Evolutionary conservation across 805 yeast species (phyloP), one percentile per base, ranked within the genome.

Genomic region (Yarrowia sp.): DNA sequence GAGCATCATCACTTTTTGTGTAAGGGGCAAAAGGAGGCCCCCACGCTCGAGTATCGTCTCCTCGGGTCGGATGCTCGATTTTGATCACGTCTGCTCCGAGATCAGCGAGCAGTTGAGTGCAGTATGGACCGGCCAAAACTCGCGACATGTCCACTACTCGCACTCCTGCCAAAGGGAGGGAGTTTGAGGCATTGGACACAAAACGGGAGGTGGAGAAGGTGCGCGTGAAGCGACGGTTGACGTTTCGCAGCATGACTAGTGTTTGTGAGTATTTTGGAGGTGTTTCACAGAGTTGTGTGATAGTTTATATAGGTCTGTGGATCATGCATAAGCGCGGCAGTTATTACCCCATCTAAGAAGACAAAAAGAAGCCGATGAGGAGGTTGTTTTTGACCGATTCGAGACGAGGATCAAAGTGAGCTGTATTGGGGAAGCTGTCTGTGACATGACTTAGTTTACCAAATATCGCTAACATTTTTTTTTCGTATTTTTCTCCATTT

Each of bases 31-130:
- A 80, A 5, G 83, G 83, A 1, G 83, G 83, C 16, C 83, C 83
- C 83, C 83, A 80, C 5, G 79, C 77, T 42, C 82, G 74, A 1
- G 83, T 80, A 63, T 80, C 83, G 71, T 80, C 83, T 14, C 83
- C 83, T 8, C 83, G 75, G 9, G 70, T 69, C 0, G 82, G 82
- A 69, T 80, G 82, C 73, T 80, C 83, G 59, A 80, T 74, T 61
- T 80, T 80, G 56, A 80, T 72, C 12, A 80, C 77, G 22, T 80
- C 82, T 36, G 83, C 83, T n/a, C 82, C 83, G 71, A 80, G 73
- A 70, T 81, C 83, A 3, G 80, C 83, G 16, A 81, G 73, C 8
- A 79, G 71, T 71, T 79, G 81, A 3, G 82, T 75, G 40, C 80
- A 76, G 59, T 79, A 79, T 0, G 83, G 83, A 7, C 83, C 83